Evolutionary conservation across 371 early-diverging fungal genomes (phyloP).

Genomic region (Rhizopus delemar): DNA sequence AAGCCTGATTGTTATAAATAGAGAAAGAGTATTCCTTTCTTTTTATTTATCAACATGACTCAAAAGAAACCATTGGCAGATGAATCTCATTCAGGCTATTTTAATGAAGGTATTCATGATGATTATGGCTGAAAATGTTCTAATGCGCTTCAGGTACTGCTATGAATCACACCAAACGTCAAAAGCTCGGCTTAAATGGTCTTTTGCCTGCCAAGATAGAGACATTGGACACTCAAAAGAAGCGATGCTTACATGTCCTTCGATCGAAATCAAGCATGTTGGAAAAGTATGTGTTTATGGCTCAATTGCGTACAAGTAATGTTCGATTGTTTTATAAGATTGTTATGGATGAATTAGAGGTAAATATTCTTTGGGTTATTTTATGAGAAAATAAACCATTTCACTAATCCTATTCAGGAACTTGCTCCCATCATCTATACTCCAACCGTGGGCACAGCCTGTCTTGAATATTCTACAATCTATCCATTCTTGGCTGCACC

Average conservation of each 20-base stretch:
- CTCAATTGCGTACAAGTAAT: slow-evolving; percentile 76
- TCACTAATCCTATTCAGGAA: slow-evolving; percentile 32
- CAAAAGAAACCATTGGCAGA: no score
- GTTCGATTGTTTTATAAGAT: slow-evolving; percentile 79
- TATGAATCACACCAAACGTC: slow-evolving; percentile 14
- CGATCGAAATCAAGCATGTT: slow-evolving; percentile 64
- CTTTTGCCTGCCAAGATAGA: slow-evolving; percentile 60
- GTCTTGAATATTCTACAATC: slow-evolving; percentile 85
- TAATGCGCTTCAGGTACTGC: slow-evolving; percentile 11
- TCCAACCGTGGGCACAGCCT: slow-evolving; percentile 91
- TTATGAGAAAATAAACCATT: no score
- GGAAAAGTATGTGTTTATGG: slow-evolving; percentile 82
- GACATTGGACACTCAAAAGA: slow-evolving; percentile 56
- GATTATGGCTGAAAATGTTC: no score
- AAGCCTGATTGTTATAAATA: no score
- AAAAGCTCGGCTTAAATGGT: slow-evolving; percentile 59
- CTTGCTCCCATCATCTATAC: slow-evolving; percentile 86
- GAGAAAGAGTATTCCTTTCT: no score
- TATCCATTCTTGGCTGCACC: slow-evolving; percentile 79
- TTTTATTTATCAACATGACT: no score
- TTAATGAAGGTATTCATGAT: slow-evolving; percentile 20
- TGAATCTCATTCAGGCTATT: slow-evolving; percentile 14
- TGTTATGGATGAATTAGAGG: slow-evolving; percentile 68
- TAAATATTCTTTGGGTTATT: no score
- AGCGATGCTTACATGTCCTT: slow-evolving; percentile 70